A percentile compares a stretch with the other conserved stretches of the same genome.
Evolutionary conservation across 106 monocot species (phyloP).

Genomic region (Dendrobium huoshanense): DNA sequence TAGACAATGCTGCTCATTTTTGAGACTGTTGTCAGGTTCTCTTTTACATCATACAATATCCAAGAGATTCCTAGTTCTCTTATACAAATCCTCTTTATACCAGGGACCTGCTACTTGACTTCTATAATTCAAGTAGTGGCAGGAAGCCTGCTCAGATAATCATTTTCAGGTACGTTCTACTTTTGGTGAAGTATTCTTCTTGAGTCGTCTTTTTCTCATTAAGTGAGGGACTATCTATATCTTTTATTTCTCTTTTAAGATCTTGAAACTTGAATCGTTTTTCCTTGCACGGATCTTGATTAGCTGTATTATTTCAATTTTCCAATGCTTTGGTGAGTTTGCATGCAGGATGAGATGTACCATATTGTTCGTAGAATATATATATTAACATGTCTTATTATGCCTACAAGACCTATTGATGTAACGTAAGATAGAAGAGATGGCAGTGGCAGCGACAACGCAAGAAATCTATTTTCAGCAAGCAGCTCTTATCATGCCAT

Average conservation of each 20-base stretch:
- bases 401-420: background rate
- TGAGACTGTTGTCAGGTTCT: background rate
- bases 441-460: background rate
- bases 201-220: background rate
- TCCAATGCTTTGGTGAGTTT: background rate
- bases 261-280: background rate
- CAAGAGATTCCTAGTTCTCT: background rate
- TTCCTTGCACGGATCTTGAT: background rate
- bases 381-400: background rate
- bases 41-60: background rate
- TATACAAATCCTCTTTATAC: background rate
- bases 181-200: background rate
- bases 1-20: background rate
- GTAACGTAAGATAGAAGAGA: background rate
- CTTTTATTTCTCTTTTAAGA: background rate
- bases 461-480: background rate
- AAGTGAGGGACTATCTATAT: background rate
- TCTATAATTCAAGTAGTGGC: slow-evolving; percentile 43
- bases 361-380: background rate
- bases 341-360: background rate
- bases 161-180: slow-evolving; percentile 65
- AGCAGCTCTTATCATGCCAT: background rate
- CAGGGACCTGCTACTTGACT: slow-evolving; percentile 76
- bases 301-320: background rate
- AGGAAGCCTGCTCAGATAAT: slow-evolving; percentile 68